phyloP scores from a whole-genome alignment of 2,329 filamentous ascomycete genomes.

The Bipolaris cookei region DNA sequence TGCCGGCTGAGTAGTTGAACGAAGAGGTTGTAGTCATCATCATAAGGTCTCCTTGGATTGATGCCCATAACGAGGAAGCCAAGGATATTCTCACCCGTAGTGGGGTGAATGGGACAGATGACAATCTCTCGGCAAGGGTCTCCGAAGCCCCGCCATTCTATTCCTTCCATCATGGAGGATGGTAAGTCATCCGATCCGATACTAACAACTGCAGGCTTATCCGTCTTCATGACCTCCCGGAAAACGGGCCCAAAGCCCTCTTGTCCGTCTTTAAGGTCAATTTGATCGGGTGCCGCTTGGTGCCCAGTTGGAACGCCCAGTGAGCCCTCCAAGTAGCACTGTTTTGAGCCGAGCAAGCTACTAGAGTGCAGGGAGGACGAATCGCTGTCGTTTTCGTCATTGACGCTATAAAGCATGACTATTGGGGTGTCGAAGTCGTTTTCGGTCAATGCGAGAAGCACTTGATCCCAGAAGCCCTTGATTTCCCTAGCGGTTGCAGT shows the following conservation, averaged over 20 bases:
- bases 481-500: conserved; percentile 76
- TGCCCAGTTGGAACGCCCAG: conserved; percentile 72
- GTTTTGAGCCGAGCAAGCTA: conserved; percentile 65
- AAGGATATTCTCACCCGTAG: conserved; percentile 73
- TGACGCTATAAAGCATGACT: conserved; percentile 76
- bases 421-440: conserved; percentile 81
- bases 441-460: conserved; percentile 71
- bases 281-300: conserved; percentile 61
- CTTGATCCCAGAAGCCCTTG: conserved; percentile 74
- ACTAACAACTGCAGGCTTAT: conserved; percentile 70
- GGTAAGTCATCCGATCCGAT: conserved; percentile 72
- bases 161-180: conserved; percentile 66
- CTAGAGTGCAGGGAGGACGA: conserved; percentile 74
- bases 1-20: conserved; percentile 76
- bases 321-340: conserved; percentile 73
- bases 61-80: conserved; percentile 81
- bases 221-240: conserved; percentile 73
- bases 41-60: conserved; percentile 79
- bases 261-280: conserved; percentile 73
- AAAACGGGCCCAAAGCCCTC: conserved; percentile 80
- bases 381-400: conserved; percentile 74
- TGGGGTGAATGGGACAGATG: conserved; percentile 79
- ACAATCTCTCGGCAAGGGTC: conserved; percentile 74
- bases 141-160: conserved; percentile 73
- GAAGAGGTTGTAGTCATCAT: conserved; percentile 81